These are phyloP conservation scores for Millerago galiae DNA, from an alignment of 805 yeast genomes.

Conservation along the genomic window DNA sequence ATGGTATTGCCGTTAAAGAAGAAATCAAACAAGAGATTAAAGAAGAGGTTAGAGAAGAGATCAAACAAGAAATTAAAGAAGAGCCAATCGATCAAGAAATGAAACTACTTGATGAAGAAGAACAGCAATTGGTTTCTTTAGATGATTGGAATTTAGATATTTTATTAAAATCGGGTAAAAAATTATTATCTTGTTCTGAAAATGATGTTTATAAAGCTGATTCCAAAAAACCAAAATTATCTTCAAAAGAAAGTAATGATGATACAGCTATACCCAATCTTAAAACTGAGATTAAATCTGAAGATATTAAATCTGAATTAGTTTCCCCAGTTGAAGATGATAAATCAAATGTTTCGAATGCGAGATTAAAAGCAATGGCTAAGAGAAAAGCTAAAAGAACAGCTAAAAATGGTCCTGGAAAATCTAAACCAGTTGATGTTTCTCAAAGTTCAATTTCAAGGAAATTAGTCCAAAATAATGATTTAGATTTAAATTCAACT, in stretches of 20 bases:
- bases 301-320: constrained; percentile 10
- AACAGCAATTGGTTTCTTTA: constrained; percentile 36
- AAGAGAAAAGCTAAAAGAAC: constrained; percentile 76
- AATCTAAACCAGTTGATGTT: constrained; percentile 51
- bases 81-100: constrained; percentile 17
- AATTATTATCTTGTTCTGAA: constrained; percentile 31
- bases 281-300: constrained; percentile 34
- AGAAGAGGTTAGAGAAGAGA: constrained; percentile 12
- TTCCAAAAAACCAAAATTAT: constrained; percentile 32
- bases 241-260: no score
- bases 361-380: constrained; percentile 92
- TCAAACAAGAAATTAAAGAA: constrained; percentile 14
- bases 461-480: constrained; percentile 35
- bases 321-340: constrained; percentile 2
- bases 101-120: constrained; percentile 16
- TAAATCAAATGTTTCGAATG: constrained; percentile 37
- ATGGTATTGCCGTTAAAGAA: constrained; percentile 5
- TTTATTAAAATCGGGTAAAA: constrained; percentile 42
- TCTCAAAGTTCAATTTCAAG: constrained; percentile 66
- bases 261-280: constrained; percentile 32
- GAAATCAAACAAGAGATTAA: constrained; percentile 13
- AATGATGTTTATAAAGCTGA: constrained; percentile 20
- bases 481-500: constrained; percentile 16
- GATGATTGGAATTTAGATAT: constrained; percentile 45
- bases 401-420: constrained; percentile 44